Evolutionary conservation across 106 monocot species (phyloP).

Genomic region (Dioscorea zingiberensis): DNA sequence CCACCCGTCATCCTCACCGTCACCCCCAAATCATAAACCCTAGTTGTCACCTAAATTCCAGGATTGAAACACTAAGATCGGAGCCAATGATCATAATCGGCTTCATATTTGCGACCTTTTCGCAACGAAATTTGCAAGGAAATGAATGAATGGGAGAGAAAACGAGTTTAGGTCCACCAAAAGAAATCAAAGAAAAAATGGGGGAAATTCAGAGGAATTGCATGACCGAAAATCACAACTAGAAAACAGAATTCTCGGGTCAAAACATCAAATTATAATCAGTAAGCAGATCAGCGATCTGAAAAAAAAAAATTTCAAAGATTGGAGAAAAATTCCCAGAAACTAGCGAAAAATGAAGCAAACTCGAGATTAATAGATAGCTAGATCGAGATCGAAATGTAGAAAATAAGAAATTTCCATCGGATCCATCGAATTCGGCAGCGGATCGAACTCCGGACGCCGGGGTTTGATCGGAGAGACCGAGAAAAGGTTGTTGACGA

Average conservation of each 20-base stretch:
- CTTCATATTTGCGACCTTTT: not conserved
- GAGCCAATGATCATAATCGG: not conserved
- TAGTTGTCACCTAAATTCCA: not conserved
- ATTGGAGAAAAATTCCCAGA: not conserved
- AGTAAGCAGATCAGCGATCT: not conserved
- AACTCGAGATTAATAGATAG: not conserved
- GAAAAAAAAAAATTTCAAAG: not conserved
- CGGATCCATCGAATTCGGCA: not conserved
- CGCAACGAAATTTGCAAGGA: not conserved
- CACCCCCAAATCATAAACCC: conserved; percentile 2
- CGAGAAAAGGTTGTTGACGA: not conserved
- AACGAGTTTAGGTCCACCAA: no score
- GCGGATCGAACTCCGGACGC: not conserved
- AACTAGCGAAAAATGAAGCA: not conserved
- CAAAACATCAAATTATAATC: not conserved
- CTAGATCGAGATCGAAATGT: not conserved
- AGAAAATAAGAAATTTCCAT: not conserved
- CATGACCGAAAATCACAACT: no score
- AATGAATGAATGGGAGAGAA: not conserved
- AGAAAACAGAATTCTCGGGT: no score
- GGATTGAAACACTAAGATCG: not conserved
- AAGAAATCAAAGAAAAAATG: no score
- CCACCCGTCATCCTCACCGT: conserved; percentile 14
- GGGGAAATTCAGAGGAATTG: no score
- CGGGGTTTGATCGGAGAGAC: not conserved